Percentiles rank a stretch among this genome's conserved stretches.
Conservation (phyloP, 1,139 yeast genomes). For the Yamadazyma songkhlaensis region DNA sequence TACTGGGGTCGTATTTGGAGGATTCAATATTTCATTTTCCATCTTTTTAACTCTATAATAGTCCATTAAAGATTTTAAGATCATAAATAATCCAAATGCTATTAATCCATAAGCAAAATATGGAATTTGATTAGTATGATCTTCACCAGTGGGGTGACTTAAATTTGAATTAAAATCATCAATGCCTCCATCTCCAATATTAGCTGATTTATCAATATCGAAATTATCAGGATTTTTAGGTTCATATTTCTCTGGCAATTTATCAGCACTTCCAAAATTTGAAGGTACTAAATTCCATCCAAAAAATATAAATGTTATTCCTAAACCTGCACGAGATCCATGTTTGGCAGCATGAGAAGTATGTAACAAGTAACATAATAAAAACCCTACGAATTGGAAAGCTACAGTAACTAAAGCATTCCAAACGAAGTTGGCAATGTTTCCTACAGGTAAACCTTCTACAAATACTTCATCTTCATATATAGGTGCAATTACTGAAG, state of each 20-base stretch:
- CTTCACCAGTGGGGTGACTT: constrained; percentile 17
- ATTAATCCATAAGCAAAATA: constrained; percentile 57
- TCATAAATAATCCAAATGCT: constrained; percentile 64
- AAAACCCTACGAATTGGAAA: constrained; percentile 91
- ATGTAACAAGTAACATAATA: constrained; percentile 84
- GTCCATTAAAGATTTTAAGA: constrained; percentile 66
- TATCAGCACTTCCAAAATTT: constrained; percentile 42
- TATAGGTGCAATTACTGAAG: constrained; percentile 79
- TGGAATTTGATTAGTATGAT: constrained; percentile 29
- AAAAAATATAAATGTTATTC: constrained; percentile 75
- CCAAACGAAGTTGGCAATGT: constrained; percentile 84
- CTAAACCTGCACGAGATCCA: constrained; percentile 92
- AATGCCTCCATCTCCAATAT: constrained; percentile 36
- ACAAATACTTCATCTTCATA: constrained; percentile 87
- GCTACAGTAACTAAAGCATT: constrained; percentile 83
- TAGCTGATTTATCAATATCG: constrained; percentile 42
- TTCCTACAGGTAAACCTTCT: constrained; percentile 97
- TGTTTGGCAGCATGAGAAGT: constrained; percentile 97
- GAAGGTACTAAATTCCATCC: constrained; percentile 74
- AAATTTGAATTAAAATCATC: constrained; percentile 48
- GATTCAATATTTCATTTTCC: constrained; percentile 62
- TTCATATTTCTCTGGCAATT: constrained; percentile 39
- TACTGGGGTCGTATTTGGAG: constrained; percentile 18
- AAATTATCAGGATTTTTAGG: constrained; percentile 56
- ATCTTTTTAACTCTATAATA: constrained; percentile 73